phyloP scores from a whole-genome alignment of 1,284 basidiomycete species.

The Fomitopsis pinicola region DNA sequence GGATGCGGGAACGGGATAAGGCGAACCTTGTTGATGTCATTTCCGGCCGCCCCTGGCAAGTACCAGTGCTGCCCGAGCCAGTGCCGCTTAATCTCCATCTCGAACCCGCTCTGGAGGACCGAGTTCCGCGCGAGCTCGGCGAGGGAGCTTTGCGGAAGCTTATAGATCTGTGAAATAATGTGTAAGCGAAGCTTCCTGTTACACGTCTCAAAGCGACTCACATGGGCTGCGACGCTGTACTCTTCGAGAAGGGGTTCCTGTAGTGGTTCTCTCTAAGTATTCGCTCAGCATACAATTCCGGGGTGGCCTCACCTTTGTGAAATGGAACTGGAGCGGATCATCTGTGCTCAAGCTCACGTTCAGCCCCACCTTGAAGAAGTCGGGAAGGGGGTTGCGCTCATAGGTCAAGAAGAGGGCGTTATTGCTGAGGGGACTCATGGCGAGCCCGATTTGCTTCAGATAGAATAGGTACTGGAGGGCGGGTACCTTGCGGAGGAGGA shows the following conservation, averaged over 20 bases:
- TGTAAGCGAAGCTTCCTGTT: neutral
- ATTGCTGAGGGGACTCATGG: conserved; percentile 98
- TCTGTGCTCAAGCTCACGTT: conserved; percentile 98
- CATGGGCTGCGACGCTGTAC: conserved; percentile 96
- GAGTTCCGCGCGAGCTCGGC: conserved; percentile 95
- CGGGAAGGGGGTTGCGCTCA: conserved; percentile 95
- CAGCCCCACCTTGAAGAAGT: conserved; percentile 95
- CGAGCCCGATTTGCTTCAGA: conserved; percentile 93
- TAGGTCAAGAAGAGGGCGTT: conserved; percentile 97
- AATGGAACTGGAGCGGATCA: conserved; percentile 93
- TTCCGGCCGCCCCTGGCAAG: conserved; percentile 81
- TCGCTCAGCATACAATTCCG: neutral
- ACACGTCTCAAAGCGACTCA: conserved; percentile 31
- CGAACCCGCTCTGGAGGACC: conserved; percentile 95
- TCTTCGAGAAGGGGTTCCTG: conserved; percentile 95
- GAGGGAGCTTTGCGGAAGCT: conserved; percentile 80
- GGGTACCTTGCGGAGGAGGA: conserved; percentile 95
- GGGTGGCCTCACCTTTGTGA: conserved; percentile 71
- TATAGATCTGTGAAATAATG: conserved; percentile 69
- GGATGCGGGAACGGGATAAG: conserved; percentile 10
- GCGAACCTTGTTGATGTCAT: conserved; percentile 85
- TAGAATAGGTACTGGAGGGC: conserved; percentile 94
- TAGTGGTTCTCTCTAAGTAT: neutral
- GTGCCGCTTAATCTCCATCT: conserved; percentile 98
- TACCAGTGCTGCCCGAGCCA: conserved; percentile 95